Conservation (phyloP, 805 yeast species). For the Wickerhamomyces bisporus region DNA sequence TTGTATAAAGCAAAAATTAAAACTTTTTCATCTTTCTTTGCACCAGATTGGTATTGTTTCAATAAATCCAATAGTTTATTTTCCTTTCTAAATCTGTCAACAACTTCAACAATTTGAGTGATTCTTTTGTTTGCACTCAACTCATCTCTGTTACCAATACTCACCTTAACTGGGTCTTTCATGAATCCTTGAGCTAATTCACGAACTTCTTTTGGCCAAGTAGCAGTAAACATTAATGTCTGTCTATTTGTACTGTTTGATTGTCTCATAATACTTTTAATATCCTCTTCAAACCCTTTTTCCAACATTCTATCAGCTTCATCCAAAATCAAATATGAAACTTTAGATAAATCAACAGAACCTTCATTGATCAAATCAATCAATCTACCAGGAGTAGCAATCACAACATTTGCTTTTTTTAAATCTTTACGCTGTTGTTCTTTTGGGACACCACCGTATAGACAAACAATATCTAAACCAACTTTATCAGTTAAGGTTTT, state of each 20-base stretch:
- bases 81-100: constrained; percentile 79
- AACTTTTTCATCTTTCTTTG: constrained; percentile 69
- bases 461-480: constrained; percentile 68
- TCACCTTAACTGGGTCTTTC: constrained; percentile 80
- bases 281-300: constrained; percentile 97
- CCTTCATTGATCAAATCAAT: constrained; percentile 89
- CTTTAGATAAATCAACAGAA: constrained; percentile 58
- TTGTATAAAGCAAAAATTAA: constrained; percentile 92
- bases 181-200: constrained; percentile 83
- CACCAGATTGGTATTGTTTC: constrained; percentile 66
- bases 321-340: constrained; percentile 82
- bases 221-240: constrained; percentile 98
- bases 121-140: constrained; percentile 91
- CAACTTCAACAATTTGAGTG: constrained; percentile 88
- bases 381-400: constrained; percentile 98
- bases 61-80: constrained; percentile 65
- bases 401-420: constrained; percentile 66
- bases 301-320: constrained; percentile 99
- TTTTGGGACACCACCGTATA: constrained; percentile 97
- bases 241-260: constrained; percentile 58
- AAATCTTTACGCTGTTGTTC: constrained; percentile 79
- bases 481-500: constrained; percentile 54
- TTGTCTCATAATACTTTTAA: constrained; percentile 69
- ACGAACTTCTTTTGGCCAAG: constrained; percentile 99
- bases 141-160: constrained; percentile 93